Conservation (phyloP, 148 eudicot species). For the Cornus controversa region DNA sequence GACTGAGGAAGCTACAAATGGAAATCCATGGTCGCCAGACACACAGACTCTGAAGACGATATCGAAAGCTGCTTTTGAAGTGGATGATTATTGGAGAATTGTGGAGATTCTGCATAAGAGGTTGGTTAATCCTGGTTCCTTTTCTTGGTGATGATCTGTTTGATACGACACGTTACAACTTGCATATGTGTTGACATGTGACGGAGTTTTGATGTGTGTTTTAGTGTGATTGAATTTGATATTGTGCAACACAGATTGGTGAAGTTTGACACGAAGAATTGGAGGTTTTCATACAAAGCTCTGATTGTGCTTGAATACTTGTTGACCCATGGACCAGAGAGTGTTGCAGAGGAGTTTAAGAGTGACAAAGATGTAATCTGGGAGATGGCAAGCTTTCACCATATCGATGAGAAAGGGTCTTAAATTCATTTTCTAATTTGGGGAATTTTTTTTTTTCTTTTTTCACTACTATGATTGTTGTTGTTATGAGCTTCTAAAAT, state of each 20-base stretch:
- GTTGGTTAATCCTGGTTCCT: conserved; percentile 25
- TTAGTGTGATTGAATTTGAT: not conserved
- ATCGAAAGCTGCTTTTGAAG: conserved; percentile 83
- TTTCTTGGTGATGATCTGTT: not conserved
- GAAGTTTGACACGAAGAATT: conserved; percentile 65
- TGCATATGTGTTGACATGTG: too few species aligned
- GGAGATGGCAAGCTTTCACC: conserved; percentile 71
- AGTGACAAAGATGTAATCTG: conserved; percentile 46
- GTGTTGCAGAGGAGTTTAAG: conserved; percentile 79
- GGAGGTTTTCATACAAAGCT: conserved; percentile 84
- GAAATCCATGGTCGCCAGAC: conserved; percentile 77
- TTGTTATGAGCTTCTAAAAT: not conserved
- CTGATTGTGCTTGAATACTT: conserved; percentile 71
- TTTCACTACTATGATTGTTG: not conserved
- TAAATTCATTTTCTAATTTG: not conserved
- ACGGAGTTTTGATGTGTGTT: not conserved
- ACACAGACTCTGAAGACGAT: conserved; percentile 59
- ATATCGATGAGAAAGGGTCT: conserved; percentile 86
- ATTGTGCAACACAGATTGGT: conserved; percentile 48
- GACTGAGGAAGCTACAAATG: conserved; percentile 90
- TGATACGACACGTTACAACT: too few species aligned
- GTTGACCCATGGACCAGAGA: conserved; percentile 91
- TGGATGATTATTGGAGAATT: conserved; percentile 93
- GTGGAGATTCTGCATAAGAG: conserved; percentile 77
- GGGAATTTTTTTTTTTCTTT: too few species aligned